phyloP scores from a whole-genome alignment of 345 rosid genomes.

The Bruguiera parviflora region DNA sequence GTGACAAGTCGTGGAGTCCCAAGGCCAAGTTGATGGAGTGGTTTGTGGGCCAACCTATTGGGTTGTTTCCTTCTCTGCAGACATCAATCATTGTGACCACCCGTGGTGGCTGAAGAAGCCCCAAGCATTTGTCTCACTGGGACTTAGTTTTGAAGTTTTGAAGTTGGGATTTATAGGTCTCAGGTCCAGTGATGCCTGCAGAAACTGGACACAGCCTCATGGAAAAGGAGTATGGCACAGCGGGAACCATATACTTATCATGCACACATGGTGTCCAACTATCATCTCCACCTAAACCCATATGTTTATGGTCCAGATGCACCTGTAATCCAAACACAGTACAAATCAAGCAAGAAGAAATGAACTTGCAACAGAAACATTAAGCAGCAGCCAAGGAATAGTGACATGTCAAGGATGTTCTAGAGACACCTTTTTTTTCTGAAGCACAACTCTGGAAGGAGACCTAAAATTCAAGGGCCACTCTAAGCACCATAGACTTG shows the following conservation, averaged over 20 bases:
- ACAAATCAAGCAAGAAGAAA: not conserved
- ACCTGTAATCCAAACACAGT: constrained; percentile 44
- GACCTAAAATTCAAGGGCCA: no score
- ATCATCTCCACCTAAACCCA: constrained; percentile 94
- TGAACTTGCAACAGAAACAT: not conserved
- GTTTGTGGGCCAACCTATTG: no score
- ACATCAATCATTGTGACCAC: no score
- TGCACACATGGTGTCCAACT: constrained; percentile 88
- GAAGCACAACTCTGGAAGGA: no score
- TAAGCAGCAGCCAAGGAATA: not conserved
- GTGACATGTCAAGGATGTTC: no score
- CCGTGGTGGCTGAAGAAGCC: no score
- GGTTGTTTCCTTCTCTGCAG: no score
- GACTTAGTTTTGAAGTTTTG: constrained; percentile 36
- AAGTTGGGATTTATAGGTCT: constrained; percentile 56
- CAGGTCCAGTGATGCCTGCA: constrained; percentile 43
- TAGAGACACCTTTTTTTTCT: no score
- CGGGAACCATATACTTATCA: constrained; percentile 67
- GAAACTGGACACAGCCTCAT: constrained; percentile 65
- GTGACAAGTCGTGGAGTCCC: no score
- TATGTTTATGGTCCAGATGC: constrained; percentile 96
- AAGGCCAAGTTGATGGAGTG: no score
- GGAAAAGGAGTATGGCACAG: constrained; percentile 63
- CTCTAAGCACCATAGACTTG: no score
- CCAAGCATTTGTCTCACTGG: not conserved